Base-by-base conservation (phyloP, 164 flowering plant species). In the Aristolochia contorta region DNA sequence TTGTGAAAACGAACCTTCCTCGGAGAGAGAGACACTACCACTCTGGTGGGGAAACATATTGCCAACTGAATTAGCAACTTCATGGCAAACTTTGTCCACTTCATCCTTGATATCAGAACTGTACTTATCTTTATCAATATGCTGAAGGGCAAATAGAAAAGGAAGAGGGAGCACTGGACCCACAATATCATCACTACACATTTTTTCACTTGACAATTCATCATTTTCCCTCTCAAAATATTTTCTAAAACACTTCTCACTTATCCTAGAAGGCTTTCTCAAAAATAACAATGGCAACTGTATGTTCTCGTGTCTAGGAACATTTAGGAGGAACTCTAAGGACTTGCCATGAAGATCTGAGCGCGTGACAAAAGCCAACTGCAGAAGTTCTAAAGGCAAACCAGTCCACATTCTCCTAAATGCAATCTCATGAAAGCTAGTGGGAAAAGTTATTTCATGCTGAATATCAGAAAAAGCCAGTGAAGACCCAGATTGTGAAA, bases 231-330 rank as follows among this genome's bases (percentile, higher is more conserved):
- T 37, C 12, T 37, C 43, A 37, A 37, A 7, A 10, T 37, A 10
- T 55, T 79, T 82, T 15, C 58, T 23, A 12, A 81, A 66, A 81
- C 80, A 72, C 74, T 72, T 83, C 59, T 68, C 82, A 67, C 87
- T 78, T 22, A 76, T 76, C 47, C 51, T 46, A 4, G 82, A 81
- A 56, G 88, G 83, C 60, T 67, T 67, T 67, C 85, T 75, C 52
- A 76, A 63, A 49, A 71, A 53, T 69, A 80, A 86, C 23, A 94
- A 91, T 27, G 84, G 96, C 68, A 80, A 64, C 62, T 84, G 86
- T 7, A 15, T 32, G 24, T 19, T n/a, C 52, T 76, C 72, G 47
- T 63, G 59, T 20, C 70, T 71, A 15, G 91, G 86, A 70, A 88
- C 76, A 50, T 69, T 79, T 54, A 75, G 62, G 65, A 81, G 85